Evolutionary conservation across 345 rosid genomes (phyloP).

Genomic region (Jatropha curcas): DNA sequence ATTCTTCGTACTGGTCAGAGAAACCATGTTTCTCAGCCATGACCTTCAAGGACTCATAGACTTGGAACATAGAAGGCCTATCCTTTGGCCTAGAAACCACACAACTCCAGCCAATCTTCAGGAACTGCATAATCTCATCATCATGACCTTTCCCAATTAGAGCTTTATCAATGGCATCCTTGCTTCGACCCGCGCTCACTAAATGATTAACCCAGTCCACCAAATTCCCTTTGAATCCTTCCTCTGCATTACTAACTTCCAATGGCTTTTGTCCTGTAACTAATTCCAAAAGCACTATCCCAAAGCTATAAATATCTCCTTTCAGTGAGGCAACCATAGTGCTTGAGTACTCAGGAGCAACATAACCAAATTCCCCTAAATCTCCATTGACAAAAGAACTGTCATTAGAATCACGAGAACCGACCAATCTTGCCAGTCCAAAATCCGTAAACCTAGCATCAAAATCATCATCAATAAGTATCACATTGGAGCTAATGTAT

Average conservation of each 20-base stretch:
- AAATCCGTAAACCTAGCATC: slow-evolving; percentile 81
- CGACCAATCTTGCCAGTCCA: slow-evolving; percentile 70
- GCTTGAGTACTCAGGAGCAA: slow-evolving; percentile 74
- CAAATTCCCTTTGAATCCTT: slow-evolving; percentile 63
- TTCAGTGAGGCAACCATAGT: slow-evolving; percentile 67
- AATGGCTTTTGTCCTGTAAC: slow-evolving; percentile 62
- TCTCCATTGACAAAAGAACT: slow-evolving; percentile 56
- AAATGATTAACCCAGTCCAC: slow-evolving; percentile 77
- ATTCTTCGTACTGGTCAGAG: slow-evolving; percentile 58
- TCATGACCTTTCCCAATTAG: slow-evolving; percentile 58
- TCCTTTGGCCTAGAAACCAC: slow-evolving; percentile 65
- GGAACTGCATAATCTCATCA: slow-evolving; percentile 64
- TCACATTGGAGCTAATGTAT: slow-evolving; percentile 71
- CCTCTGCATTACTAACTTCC: slow-evolving; percentile 41
- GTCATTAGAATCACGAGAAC: slow-evolving; percentile 42
- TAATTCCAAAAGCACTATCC: slow-evolving; percentile 81
- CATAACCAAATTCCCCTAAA: slow-evolving; percentile 80
- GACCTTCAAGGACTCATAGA: slow-evolving; percentile 58
- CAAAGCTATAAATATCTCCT: slow-evolving; percentile 85
- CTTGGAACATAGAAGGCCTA: slow-evolving; percentile 73
- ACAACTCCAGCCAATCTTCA: slow-evolving; percentile 61
- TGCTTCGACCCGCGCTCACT: slow-evolving; percentile 43
- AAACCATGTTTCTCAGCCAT: slow-evolving; percentile 52
- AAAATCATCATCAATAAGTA: slow-evolving; percentile 77
- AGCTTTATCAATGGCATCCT: slow-evolving; percentile 52